phyloP scores from a whole-genome alignment of 2,329 filamentous ascomycete species.

The Dactylonectria macrodidyma region DNA sequence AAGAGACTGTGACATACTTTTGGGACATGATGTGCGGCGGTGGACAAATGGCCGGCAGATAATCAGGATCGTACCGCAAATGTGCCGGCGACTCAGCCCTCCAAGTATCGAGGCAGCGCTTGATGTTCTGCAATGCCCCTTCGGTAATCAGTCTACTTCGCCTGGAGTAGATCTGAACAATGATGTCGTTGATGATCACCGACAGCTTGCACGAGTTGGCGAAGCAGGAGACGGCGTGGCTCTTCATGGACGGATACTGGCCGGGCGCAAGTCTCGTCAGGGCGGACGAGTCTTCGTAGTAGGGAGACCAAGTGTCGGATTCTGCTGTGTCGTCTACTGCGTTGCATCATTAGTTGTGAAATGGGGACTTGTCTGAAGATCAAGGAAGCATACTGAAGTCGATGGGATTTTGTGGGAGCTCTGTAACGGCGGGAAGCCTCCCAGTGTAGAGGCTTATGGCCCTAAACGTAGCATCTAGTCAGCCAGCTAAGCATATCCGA shows the following conservation, averaged over 20 bases:
- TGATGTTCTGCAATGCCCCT: background rate
- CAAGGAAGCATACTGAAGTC: background rate
- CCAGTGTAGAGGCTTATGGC: constrained; percentile 5
- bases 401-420: background rate
- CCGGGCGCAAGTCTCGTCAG: background rate
- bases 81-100: background rate
- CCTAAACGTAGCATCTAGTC: background rate
- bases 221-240: constrained; percentile 7
- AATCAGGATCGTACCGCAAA: background rate
- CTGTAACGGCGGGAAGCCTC: background rate
- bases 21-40: background rate
- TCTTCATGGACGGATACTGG: background rate
- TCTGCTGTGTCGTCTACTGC: background rate
- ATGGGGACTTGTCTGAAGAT: background rate
- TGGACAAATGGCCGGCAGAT: background rate
- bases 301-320: background rate
- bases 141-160: background rate
- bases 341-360: background rate
- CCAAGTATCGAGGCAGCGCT: background rate
- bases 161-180: constrained; percentile 1
- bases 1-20: background rate
- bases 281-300: background rate
- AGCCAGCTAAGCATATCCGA: background rate
- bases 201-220: constrained; percentile 5
- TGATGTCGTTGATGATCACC: constrained; percentile 3